Evolutionary conservation across 1,284 basidiomycete species (phyloP).

Genomic region (Anthracocystis walkeri): DNA sequence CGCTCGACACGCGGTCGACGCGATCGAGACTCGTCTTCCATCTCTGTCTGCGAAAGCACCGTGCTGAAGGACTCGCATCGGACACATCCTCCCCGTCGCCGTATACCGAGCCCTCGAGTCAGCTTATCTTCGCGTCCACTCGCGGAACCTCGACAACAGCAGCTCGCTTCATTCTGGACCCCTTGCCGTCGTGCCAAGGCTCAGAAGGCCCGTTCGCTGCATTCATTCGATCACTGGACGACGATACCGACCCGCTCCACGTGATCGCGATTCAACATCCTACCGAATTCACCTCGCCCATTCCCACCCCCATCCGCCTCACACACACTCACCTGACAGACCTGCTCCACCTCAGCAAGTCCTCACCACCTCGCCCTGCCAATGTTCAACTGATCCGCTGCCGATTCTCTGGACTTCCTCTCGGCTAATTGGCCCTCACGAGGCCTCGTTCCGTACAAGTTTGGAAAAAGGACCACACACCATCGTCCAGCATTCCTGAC

Average conservation of each 20-base stretch:
- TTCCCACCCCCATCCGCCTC: neutral
- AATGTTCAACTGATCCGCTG: conserved; percentile 20
- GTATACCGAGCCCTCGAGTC: neutral
- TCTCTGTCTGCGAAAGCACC: neutral
- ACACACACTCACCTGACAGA: neutral
- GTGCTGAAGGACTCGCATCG: conserved; percentile 1
- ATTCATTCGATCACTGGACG: neutral
- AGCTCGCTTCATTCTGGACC: neutral
- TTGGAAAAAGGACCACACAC: neutral
- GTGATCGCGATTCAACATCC: neutral
- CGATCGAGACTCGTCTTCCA: conserved; percentile 2
- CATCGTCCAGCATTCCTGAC: neutral
- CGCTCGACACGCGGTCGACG: conserved; percentile 2
- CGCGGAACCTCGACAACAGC: too few species aligned
- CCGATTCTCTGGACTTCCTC: conserved; percentile 5
- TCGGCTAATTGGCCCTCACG: conserved; percentile 12
- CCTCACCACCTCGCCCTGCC: conserved; percentile 6
- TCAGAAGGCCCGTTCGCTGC: conserved; percentile 7
- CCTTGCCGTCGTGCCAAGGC: neutral
- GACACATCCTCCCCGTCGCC: neutral
- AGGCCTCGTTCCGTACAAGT: neutral
- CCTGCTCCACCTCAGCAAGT: conserved; percentile 14
- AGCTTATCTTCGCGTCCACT: neutral
- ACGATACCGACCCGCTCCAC: neutral
- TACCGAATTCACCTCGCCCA: neutral